These are phyloP conservation scores for Cardamine resedifolia DNA, from an alignment of 345 rosid genomes.

Conservation along the genomic window DNA sequence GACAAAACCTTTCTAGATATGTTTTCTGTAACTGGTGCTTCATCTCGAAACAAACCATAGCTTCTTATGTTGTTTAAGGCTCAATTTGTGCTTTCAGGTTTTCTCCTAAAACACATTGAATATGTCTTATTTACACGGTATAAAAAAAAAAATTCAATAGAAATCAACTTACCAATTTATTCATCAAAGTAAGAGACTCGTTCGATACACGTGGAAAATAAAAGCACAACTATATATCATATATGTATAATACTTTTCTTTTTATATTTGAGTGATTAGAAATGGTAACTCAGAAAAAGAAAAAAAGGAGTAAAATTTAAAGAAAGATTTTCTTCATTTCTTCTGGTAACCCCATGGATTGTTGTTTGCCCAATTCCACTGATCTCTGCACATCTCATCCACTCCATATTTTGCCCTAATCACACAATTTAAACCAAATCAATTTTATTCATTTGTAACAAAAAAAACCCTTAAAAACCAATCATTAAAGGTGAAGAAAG, in stretches of 20 bases:
- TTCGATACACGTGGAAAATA: conserved; percentile 23
- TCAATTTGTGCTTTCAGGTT: background rate
- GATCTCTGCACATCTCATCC: conserved; percentile 90
- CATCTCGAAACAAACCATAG: background rate
- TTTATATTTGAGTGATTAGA: conserved; percentile 18
- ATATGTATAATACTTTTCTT: conserved; percentile 5
- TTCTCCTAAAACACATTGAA: background rate
- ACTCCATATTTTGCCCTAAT: conserved; percentile 90
- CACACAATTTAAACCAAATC: conserved; percentile 22
- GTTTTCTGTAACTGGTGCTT: background rate
- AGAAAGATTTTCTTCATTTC: conserved; percentile 51
- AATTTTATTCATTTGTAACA: background rate
- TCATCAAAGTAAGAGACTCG: background rate
- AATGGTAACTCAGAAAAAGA: background rate
- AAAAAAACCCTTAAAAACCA: background rate
- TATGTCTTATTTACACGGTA: background rate
- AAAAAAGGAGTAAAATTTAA: background rate
- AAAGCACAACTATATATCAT: conserved; percentile 17
- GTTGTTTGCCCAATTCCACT: conserved; percentile 89
- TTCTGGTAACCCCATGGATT: conserved; percentile 88
- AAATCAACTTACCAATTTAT: conserved; percentile 18
- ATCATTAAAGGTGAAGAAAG: conserved; percentile 1
- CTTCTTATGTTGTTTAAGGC: background rate
- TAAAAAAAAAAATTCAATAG: background rate
- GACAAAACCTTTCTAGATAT: background rate